Percentiles rank a stretch among this genome's conserved stretches.
phyloP scores from a whole-genome alignment of 2,329 filamentous ascomycete genomes.

The Colletotrichum limetticola region DNA sequence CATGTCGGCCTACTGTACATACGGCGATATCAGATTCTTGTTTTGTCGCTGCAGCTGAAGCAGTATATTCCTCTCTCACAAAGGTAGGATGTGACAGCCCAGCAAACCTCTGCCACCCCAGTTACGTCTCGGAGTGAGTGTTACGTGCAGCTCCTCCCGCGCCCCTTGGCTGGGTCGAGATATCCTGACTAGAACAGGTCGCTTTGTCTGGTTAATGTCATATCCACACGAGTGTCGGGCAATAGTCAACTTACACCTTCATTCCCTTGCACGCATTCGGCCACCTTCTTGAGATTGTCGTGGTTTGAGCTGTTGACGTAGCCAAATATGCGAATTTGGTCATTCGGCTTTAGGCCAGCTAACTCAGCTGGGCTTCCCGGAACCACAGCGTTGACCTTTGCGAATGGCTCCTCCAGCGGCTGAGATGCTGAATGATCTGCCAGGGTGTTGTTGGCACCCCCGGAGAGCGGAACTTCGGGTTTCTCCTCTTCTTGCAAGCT shows the following conservation, averaged over 20 bases:
- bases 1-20: not conserved
- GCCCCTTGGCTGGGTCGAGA: slow-evolving; percentile 57
- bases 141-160: slow-evolving; percentile 72
- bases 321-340: slow-evolving; percentile 87
- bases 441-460: not conserved
- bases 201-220: slow-evolving; percentile 58
- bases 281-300: slow-evolving; percentile 85
- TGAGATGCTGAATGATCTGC: slow-evolving; percentile 42
- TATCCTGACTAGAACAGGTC: slow-evolving; percentile 75
- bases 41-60: not conserved
- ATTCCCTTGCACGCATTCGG: slow-evolving; percentile 89
- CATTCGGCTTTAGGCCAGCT: slow-evolving; percentile 83
- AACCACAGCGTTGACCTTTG: slow-evolving; percentile 87
- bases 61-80: slow-evolving; percentile 58
- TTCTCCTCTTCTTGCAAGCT: slow-evolving; percentile 66
- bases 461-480: slow-evolving; percentile 11
- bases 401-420: slow-evolving; percentile 71
- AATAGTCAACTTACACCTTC: slow-evolving; percentile 76
- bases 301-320: slow-evolving; percentile 86
- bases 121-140: slow-evolving; percentile 78
- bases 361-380: slow-evolving; percentile 81
- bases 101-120: slow-evolving; percentile 93
- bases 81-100: slow-evolving; percentile 88
- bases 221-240: not conserved
- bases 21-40: not conserved